phyloP scores from a whole-genome alignment of 2,329 filamentous ascomycete species.

The Pseudocercospora vitis region DNA sequence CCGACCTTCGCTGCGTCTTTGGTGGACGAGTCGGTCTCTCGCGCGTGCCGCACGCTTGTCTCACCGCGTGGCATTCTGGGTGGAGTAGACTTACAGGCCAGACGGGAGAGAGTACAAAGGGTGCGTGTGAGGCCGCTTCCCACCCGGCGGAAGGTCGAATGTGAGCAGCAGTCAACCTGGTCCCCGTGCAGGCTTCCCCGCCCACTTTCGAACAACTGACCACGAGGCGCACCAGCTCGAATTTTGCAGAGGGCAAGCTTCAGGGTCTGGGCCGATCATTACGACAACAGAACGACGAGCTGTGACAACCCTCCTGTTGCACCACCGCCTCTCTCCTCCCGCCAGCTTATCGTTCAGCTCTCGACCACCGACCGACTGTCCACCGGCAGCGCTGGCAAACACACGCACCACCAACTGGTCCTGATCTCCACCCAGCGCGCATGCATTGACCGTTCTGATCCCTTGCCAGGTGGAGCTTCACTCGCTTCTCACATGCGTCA shows the following conservation, averaged over 20 bases:
- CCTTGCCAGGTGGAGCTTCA: not conserved
- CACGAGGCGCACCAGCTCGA: too few species aligned
- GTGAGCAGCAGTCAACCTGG: not conserved
- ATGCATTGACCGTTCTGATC: not conserved
- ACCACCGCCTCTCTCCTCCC: not conserved
- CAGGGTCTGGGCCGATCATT: not conserved
- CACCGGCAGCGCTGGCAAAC: not conserved
- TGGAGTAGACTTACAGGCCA: too few species aligned
- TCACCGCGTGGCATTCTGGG: not conserved
- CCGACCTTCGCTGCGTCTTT: not conserved
- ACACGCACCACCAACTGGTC: too few species aligned
- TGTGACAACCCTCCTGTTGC: not conserved
- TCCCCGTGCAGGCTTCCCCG: not conserved
- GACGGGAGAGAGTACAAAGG: too few species aligned
- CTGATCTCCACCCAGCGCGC: not conserved
- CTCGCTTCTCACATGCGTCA: conserved; percentile 1
- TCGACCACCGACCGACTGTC: not conserved
- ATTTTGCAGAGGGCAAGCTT: not conserved
- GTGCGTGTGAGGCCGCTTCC: too few species aligned
- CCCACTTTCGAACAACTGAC: not conserved
- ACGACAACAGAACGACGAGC: not conserved
- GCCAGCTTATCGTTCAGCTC: not conserved
- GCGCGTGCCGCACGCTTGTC: not conserved
- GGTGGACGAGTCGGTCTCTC: not conserved
- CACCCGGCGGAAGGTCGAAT: too few species aligned